phyloP scores from a whole-genome alignment of 352 stramenopile genomes.

The Phytophthora chlamydospora region DNA sequence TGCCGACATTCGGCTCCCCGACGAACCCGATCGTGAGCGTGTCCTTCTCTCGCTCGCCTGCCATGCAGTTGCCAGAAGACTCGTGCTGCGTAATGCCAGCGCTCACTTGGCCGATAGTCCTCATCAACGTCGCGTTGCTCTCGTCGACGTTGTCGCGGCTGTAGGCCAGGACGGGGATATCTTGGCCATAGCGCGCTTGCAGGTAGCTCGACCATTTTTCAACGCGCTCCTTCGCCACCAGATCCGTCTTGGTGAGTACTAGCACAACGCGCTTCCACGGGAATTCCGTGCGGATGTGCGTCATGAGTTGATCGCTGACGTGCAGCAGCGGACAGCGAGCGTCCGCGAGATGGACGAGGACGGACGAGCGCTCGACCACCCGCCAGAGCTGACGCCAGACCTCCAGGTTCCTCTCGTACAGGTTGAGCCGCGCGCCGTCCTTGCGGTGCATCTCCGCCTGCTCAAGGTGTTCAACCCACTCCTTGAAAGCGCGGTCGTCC shows the following conservation, averaged over 20 bases:
- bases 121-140: slow-evolving; percentile 54
- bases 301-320: slow-evolving; percentile 69
- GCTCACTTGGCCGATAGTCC: slow-evolving; percentile 46
- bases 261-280: slow-evolving; percentile 94
- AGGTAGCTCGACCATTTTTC: slow-evolving; percentile 95
- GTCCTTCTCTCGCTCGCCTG: slow-evolving; percentile 92
- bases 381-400: slow-evolving; percentile 87
- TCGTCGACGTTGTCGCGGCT: slow-evolving; percentile 65
- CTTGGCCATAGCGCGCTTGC: slow-evolving; percentile 78
- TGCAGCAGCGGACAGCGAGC: slow-evolving; percentile 74
- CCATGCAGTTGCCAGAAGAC: slow-evolving; percentile 3
- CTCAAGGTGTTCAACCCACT: slow-evolving; percentile 58
- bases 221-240: slow-evolving; percentile 88
- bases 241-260: slow-evolving; percentile 99
- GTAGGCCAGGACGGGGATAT: slow-evolving; percentile 84
- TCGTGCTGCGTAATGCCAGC: slow-evolving; percentile 29
- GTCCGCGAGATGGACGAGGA: slow-evolving; percentile 82
- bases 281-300: slow-evolving; percentile 45
- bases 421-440: slow-evolving; percentile 47
- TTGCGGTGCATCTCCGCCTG: slow-evolving; percentile 23
- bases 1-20: slow-evolving; percentile 97
- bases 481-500: slow-evolving; percentile 61
- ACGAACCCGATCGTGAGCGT: slow-evolving; percentile 95
- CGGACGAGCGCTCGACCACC: slow-evolving; percentile 75
- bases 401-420: slow-evolving; percentile 84